Base-by-base conservation (phyloP, 2,329 filamentous ascomycete genomes). In the Xylaria sp. region DNA sequence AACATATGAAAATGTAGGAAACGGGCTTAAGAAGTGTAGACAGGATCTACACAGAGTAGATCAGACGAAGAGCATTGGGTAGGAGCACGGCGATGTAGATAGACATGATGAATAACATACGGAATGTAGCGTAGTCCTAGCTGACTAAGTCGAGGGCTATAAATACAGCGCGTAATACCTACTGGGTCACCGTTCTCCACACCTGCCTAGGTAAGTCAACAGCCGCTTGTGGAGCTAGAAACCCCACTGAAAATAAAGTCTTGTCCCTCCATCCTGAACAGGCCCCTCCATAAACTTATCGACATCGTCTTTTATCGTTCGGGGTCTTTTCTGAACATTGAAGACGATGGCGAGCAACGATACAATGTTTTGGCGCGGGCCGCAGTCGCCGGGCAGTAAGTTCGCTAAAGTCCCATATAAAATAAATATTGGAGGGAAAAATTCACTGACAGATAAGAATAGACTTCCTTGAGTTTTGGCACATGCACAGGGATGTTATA, bases 401-500 rank as follows among this genome's bases (percentile, higher is more conserved):
- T 55, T 9, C 32, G n/a, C 1, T 23, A 5, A 23, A 47, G 29
- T 13, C 10, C 27, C 21, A 13, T 12, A 42, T 23, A 35, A 1
- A 35, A 9, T 35, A 10, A 35, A 35, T 32, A 32, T 3, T 32
- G 1, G 3, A 35, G 10, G 32, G 6, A 9, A 35, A 32, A 35
- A 35, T 35, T n/a, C n/a, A 35, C 54, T 69, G 63, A 67, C 29
- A 44, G 10, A 60, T 5, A 23, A 2, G 8, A 35, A 53, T 25
- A 72, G 70, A 59, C 50, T 50, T 70, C 53, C 60, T 72, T 51
- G 70, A 72, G 8, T 65, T 72, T 16, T 72, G 70, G 70, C 70
- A 72, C 55, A 32, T 47, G 35, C 68, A 72, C 35, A 69, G 70
- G 50, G 58, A 71, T 47, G 63, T 63, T 58, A 61, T 70, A 40